phyloP scores from a whole-genome alignment of 2,329 filamentous ascomycete species.

The Juglanconis oblonga region DNA sequence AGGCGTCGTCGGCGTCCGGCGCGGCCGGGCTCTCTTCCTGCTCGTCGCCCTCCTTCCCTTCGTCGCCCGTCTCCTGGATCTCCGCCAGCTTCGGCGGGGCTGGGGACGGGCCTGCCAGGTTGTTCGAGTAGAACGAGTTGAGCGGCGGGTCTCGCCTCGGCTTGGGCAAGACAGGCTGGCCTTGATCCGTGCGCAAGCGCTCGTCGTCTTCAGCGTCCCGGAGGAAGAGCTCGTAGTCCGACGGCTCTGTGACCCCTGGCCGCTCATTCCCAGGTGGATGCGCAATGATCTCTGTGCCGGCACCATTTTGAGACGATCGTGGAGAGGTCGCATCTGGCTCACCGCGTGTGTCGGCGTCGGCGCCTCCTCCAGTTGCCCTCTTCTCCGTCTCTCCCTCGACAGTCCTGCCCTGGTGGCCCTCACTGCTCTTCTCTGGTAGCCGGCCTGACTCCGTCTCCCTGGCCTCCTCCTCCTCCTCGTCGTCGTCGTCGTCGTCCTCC shows the following conservation, averaged over 20 bases:
- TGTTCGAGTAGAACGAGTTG: constrained; percentile 16
- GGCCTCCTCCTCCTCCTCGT: not conserved
- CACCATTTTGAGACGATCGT: not conserved
- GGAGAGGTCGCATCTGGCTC: not conserved
- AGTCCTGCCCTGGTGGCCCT: not conserved
- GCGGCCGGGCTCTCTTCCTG: not conserved
- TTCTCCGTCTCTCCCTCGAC: not conserved
- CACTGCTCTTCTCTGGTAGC: not conserved
- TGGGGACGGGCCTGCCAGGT: not conserved
- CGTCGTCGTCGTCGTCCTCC: not conserved
- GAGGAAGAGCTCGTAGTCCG: constrained; percentile 15
- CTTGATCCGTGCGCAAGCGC: not conserved
- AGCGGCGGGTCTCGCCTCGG: not conserved
- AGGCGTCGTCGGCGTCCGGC: not conserved
- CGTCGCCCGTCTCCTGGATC: constrained; percentile 8
- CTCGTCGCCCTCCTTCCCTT: not conserved
- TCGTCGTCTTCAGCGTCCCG: constrained; percentile 10
- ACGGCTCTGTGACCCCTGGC: not conserved
- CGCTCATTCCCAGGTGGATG: not conserved
- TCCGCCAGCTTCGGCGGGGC: constrained; percentile 3
- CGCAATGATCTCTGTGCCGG: not conserved
- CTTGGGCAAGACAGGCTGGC: not conserved
- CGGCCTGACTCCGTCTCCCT: not conserved
- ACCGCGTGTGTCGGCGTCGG: not conserved
- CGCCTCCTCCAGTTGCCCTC: not conserved